phyloP scores from a whole-genome alignment of 2,329 filamentous ascomycete genomes.

The Fusarium keratoplasticum region DNA sequence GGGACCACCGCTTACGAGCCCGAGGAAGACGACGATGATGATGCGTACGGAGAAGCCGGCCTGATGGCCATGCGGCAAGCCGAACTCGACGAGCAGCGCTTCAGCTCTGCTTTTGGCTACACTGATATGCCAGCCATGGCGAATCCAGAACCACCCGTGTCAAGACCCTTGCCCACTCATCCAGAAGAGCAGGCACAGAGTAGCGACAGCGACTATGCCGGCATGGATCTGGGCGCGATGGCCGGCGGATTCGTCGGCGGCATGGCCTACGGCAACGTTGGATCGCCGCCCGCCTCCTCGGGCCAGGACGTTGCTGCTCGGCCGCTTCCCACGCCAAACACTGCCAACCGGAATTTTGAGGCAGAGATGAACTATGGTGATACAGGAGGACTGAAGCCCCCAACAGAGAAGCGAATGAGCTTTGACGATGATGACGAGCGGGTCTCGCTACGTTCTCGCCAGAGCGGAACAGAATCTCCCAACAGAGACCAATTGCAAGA shows the following conservation, averaged over 20 bases:
- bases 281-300: conserved; percentile 54
- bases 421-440: conserved; percentile 94
- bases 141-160: conserved; percentile 39
- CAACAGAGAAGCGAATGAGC: conserved; percentile 79
- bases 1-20: conserved; percentile 42
- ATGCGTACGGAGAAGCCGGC: conserved; percentile 87
- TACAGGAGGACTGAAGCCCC: conserved; percentile 88
- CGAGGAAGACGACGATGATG: conserved; percentile 75
- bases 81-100: conserved; percentile 77
- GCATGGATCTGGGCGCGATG: conserved; percentile 77
- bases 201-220: conserved; percentile 78
- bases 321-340: conserved; percentile 60
- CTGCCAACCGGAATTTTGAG: conserved; percentile 44
- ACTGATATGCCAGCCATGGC: conserved; percentile 46
- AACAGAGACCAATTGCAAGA: conserved; percentile 82
- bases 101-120: conserved; percentile 49
- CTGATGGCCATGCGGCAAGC: conserved; percentile 86
- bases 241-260: conserved; percentile 75
- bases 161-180: conserved; percentile 57
- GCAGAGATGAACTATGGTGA: conserved; percentile 88
- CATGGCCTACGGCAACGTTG: conserved; percentile 63
- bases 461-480: conserved; percentile 74
- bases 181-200: conserved; percentile 61
- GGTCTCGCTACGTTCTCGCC: conserved; percentile 66
- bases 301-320: conserved; percentile 59